Evolutionary conservation across 2,329 filamentous ascomycete species (phyloP).

Genomic region (Sclerotinia minor): DNA sequence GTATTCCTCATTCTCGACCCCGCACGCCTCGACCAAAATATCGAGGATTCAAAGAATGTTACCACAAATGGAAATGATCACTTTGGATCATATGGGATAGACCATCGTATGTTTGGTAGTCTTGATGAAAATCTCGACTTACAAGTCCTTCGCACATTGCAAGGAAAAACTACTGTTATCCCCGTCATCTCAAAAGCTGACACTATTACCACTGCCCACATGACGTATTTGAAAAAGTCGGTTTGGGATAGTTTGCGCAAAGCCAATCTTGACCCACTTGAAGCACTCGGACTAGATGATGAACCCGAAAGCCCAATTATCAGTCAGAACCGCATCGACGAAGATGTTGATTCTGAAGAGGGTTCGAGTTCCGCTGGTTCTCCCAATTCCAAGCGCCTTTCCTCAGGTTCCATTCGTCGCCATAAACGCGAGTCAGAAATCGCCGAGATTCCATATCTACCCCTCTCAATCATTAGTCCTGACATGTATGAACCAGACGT

Average conservation of each 20-base stretch:
- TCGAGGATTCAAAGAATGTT: conserved; percentile 61
- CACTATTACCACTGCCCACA: conserved; percentile 92
- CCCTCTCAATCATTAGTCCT: conserved; percentile 90
- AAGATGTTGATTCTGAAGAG: conserved; percentile 45
- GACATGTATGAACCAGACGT: conserved; percentile 82
- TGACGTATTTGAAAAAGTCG: conserved; percentile 85
- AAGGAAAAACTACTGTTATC: conserved; percentile 92
- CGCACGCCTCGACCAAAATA: conserved; percentile 77
- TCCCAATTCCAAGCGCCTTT: conserved; percentile 39
- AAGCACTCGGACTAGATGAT: conserved; percentile 80
- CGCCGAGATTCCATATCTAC: conserved; percentile 68
- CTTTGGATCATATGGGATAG: conserved; percentile 49
- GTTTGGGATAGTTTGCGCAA: conserved; percentile 87
- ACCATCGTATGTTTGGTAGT: conserved; percentile 57
- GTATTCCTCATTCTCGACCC: conserved; percentile 93
- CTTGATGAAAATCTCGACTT: conserved; percentile 89
- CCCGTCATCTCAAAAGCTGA: conserved; percentile 96
- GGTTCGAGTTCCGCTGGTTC: conserved; percentile 33
- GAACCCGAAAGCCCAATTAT: conserved; percentile 56
- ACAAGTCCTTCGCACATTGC: conserved; percentile 81
- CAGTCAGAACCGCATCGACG: conserved; percentile 52
- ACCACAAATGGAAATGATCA: conserved; percentile 50
- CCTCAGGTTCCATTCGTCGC: conserved; percentile 40
- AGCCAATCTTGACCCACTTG: conserved; percentile 83
- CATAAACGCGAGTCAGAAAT: conserved; percentile 46